Evolutionary conservation across 306 rosid genomes (phyloP).

Genomic region (Vachellia pachyceras): DNA sequence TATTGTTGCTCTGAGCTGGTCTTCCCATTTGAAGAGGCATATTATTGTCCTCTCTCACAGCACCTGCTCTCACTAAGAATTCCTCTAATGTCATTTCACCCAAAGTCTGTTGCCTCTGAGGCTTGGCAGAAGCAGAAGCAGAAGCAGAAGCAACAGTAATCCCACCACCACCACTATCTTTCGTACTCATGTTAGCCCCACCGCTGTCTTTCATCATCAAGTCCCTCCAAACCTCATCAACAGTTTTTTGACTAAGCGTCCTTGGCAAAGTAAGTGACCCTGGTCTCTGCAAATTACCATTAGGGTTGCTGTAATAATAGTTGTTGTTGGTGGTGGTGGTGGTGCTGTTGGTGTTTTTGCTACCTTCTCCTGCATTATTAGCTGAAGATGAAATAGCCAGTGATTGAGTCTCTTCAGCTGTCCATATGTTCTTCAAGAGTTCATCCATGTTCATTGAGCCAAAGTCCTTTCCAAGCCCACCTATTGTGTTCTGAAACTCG

Average conservation of each 20-base stretch:
- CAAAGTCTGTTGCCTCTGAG: slow-evolving; percentile 79
- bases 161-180: slow-evolving; percentile 26
- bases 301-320: background rate
- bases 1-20: slow-evolving; percentile 25
- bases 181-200: slow-evolving; percentile 16
- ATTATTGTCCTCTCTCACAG: slow-evolving; percentile 74
- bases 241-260: slow-evolving; percentile 90
- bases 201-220: slow-evolving; percentile 63
- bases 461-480: slow-evolving; percentile 84
- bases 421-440: slow-evolving; percentile 86
- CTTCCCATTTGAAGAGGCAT: slow-evolving; percentile 50
- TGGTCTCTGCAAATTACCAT: slow-evolving; percentile 80
- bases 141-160: too few relatives aligned
- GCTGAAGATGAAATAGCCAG: slow-evolving; percentile 46
- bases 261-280: slow-evolving; percentile 90
- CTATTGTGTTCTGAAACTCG: slow-evolving; percentile 79
- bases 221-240: slow-evolving; percentile 93
- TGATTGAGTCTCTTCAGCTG: slow-evolving; percentile 81
- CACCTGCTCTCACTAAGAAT: slow-evolving; percentile 90
- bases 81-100: slow-evolving; percentile 96
- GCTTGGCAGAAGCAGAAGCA: slow-evolving; percentile 36
- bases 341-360: background rate
- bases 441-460: slow-evolving; percentile 99
- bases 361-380: slow-evolving; percentile 5
- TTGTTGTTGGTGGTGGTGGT: background rate